These are phyloP conservation scores for Saraca asoca DNA, from an alignment of 331 rosid genomes.

Conservation along the genomic window DNA sequence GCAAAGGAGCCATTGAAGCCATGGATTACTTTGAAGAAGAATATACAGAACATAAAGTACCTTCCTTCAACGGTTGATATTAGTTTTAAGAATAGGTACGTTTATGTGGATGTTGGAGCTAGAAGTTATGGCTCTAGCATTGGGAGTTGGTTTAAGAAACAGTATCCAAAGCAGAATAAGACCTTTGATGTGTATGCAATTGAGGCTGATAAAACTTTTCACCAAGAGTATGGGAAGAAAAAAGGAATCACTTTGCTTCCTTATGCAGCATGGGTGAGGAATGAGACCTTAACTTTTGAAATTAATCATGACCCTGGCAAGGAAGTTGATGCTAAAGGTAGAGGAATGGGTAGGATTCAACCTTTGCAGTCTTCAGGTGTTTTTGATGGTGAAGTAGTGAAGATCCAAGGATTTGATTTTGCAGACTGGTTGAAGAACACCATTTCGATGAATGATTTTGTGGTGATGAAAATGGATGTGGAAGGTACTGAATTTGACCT, in stretches of 20 bases:
- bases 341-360: constrained; percentile 98
- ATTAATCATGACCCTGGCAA: constrained; percentile 77
- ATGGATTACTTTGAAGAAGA: constrained; percentile 87
- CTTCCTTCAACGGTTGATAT: constrained; percentile 83
- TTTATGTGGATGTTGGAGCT: constrained; percentile 96
- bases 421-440: constrained; percentile 79
- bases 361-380: constrained; percentile 44
- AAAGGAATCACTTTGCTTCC: constrained; percentile 73
- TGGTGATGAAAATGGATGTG: constrained; percentile 99
- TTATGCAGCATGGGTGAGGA: constrained; percentile 97
- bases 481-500: constrained; percentile 93
- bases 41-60: constrained; percentile 69
- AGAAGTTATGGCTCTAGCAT: constrained; percentile 95
- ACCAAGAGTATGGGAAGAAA: constrained; percentile 73
- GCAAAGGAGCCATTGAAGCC: constrained; percentile 83
- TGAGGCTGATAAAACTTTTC: constrained; percentile 86
- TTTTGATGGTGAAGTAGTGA: constrained; percentile 70
- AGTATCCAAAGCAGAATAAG: constrained; percentile 95
- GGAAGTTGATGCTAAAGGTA: constrained; percentile 58
- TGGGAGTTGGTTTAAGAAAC: constrained; percentile 96
- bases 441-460: constrained; percentile 73
- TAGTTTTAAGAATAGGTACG: constrained; percentile 80
- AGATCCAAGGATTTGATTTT: constrained; percentile 85
- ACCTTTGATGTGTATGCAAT: constrained; percentile 87
- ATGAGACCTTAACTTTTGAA: constrained; percentile 78